Percentiles rank a stretch among this genome's conserved stretches.
Conservation (phyloP, 2,329 filamentous ascomycete species). For the Chlorencoelia australis region DNA sequence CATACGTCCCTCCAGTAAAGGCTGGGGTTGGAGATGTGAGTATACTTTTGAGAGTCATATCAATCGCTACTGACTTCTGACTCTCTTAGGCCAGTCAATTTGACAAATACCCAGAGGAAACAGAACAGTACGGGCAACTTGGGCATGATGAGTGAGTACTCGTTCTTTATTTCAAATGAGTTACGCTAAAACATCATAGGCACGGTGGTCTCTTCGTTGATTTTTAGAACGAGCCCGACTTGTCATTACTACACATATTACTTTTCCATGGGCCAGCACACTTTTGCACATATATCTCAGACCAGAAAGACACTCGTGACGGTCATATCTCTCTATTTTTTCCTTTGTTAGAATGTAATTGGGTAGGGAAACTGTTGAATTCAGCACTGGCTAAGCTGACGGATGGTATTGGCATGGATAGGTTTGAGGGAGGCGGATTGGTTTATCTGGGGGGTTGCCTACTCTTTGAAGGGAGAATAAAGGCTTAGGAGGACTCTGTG, state of each 20-base stretch:
- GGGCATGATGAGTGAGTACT: slow-evolving; percentile 76
- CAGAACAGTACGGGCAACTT: slow-evolving; percentile 73
- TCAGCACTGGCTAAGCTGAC: neutral
- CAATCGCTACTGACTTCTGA: too few relatives aligned
- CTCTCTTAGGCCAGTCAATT: too few relatives aligned
- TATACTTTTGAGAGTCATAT: too few relatives aligned
- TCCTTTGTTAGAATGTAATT: slow-evolving; percentile 5
- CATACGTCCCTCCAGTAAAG: slow-evolving; percentile 92
- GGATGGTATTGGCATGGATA: slow-evolving; percentile 5
- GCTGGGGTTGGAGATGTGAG: slow-evolving; percentile 91
- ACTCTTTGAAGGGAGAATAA: too few relatives aligned
- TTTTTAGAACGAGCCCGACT: slow-evolving; percentile 4
- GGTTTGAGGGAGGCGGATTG: neutral
- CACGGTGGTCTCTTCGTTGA: slow-evolving; percentile 18
- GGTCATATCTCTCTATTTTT: slow-evolving; percentile 8
- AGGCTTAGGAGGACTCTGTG: too few relatives aligned
- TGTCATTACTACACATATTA: slow-evolving; percentile 1
- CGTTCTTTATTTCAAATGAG: slow-evolving; percentile 20
- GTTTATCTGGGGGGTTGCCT: neutral
- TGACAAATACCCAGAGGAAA: slow-evolving; percentile 95
- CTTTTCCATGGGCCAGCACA: slow-evolving; percentile 1
- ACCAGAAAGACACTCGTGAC: slow-evolving; percentile 4
- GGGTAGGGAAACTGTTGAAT: too few relatives aligned
- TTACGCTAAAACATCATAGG: slow-evolving; percentile 8
- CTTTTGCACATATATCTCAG: slow-evolving; percentile 17